phyloP scores from a whole-genome alignment of 495 filamentous ascomycete genomes.

The Trichoderma erinaceum region DNA sequence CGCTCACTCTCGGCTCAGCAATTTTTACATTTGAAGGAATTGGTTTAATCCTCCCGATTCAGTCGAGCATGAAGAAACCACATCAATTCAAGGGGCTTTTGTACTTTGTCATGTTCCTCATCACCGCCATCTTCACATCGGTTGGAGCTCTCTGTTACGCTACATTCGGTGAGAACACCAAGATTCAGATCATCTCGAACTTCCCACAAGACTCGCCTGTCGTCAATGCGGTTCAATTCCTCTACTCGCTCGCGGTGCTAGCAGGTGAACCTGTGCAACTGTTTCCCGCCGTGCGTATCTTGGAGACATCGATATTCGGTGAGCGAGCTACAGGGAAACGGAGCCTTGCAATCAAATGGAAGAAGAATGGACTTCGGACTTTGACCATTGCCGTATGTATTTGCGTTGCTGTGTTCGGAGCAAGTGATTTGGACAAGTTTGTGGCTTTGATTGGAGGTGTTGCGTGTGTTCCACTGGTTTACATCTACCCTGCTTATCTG shows the following conservation, averaged over 20 bases:
- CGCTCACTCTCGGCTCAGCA: conserved; percentile 55
- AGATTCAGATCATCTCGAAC: conserved; percentile 59
- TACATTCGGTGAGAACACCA: conserved; percentile 52
- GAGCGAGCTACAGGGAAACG: conserved; percentile 49
- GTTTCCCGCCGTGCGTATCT: conserved; percentile 57
- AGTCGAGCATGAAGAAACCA: conserved; percentile 56
- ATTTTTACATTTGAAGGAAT: conserved; percentile 68
- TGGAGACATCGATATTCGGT: conserved; percentile 50
- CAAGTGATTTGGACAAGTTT: conserved; percentile 57
- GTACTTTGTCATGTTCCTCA: conserved; percentile 53
- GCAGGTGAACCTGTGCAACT: conserved; percentile 59
- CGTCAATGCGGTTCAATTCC: conserved; percentile 60
- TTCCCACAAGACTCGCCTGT: conserved; percentile 55
- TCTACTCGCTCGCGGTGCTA: conserved; percentile 59
- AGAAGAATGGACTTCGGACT: conserved; percentile 56
- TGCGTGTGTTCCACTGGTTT: conserved; percentile 79
- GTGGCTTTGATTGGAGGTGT: conserved; percentile 58
- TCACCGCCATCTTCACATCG: conserved; percentile 57
- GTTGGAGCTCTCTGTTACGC: conserved; percentile 60
- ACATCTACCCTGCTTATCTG: conserved; percentile 77
- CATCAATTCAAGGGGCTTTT: conserved; percentile 54
- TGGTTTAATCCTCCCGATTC: conserved; percentile 59
- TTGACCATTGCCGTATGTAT: conserved; percentile 44
- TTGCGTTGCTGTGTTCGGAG: conserved; percentile 46
- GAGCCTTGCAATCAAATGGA: conserved; percentile 52